Evolutionary conservation across 1,139 yeast species (phyloP), one percentile per base, ranked within the genome.

Genomic region (Maudiozyma humilis): DNA sequence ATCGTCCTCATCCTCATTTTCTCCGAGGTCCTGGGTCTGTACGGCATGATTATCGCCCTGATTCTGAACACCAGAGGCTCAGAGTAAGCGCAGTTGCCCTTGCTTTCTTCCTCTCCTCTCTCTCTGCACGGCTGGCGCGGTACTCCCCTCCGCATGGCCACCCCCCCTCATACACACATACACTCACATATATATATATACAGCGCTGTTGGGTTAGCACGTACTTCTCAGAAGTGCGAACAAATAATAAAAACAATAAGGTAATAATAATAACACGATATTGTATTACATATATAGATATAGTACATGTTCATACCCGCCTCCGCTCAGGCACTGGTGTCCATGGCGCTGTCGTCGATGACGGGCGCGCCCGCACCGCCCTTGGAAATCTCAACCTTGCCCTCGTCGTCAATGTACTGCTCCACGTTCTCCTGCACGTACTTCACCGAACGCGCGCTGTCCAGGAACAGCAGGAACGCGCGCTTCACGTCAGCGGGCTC

Each of bases 11-110:
- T 91, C 65, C 81, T 91, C 66, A 91, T 91, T 82, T 91, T 91
- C 68, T 96, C 97, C 41, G 97, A 91, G 74, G 98, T 91, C 49
- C 75, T 91, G 69, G 98, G 98, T 50, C 77, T 91, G 56, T 91
- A 91, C 67, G 98, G 98, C 54, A 82, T 86, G 77, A 86, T 86
- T 64, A 82, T 88, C 56, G 95, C 96, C 27, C 77, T 88, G 66
- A 84, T 88, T 50, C 76, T 88, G 65, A 88, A 88, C 67, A 87
- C 96, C 36, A 84, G 85, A 71, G 93, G 93, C 51, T 77, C 83
- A 50, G 80, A 81, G 40, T 52, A 48, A 34, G 31, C 13, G 18
- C 20, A 15, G 13, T 18, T 13, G 15, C 13, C 7, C 29, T 12
- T 36, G 16, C 18, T n/a, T n/a, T n/a, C n/a, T n/a, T n/a, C n/a